Conservation (phyloP, 2,329 filamentous ascomycete genomes). For the Huntiella bhutanensis region DNA sequence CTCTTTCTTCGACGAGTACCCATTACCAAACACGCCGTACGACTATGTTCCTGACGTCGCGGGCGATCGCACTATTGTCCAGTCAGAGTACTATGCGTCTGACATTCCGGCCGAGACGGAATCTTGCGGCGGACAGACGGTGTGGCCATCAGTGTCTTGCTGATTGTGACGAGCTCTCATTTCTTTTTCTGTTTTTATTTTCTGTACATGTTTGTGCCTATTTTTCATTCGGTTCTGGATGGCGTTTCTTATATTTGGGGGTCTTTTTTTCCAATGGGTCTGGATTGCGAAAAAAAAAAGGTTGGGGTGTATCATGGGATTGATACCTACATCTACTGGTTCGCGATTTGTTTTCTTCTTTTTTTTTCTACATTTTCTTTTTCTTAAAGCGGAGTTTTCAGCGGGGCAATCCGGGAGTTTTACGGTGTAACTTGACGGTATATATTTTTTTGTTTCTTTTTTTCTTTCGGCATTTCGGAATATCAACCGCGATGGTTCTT, state of each 20-base stretch:
- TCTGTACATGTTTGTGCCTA: slow-evolving; percentile 11
- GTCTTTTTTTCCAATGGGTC: background rate
- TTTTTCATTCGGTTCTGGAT: slow-evolving; percentile 4
- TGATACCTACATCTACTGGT: slow-evolving; percentile 5
- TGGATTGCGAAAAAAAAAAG: slow-evolving; percentile 1
- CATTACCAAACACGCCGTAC: background rate
- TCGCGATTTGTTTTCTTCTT: slow-evolving; percentile 12
- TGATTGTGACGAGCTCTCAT: slow-evolving; percentile 1
- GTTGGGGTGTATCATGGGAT: slow-evolving; percentile 1
- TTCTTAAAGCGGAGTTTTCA: slow-evolving; percentile 10
- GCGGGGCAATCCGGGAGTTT: slow-evolving; percentile 5
- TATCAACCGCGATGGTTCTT: background rate
- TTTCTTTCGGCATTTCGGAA: slow-evolving; percentile 2
- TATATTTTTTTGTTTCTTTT: background rate
- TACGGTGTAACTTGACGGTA: background rate
- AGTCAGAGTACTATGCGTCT: slow-evolving; percentile 1
- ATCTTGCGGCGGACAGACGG: slow-evolving; percentile 11
- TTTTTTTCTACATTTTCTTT: slow-evolving; percentile 7
- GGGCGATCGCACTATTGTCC: slow-evolving; percentile 1
- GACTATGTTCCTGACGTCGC: slow-evolving; percentile 1
- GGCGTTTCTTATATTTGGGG: background rate
- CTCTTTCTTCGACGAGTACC: slow-evolving; percentile 6
- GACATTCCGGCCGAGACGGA: background rate
- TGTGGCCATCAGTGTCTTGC: slow-evolving; percentile 2
- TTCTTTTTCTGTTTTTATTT: slow-evolving; percentile 13